phyloP scores from a whole-genome alignment of 2,329 filamentous ascomycete species.

The Arthrobotrys pseudoclavata region DNA sequence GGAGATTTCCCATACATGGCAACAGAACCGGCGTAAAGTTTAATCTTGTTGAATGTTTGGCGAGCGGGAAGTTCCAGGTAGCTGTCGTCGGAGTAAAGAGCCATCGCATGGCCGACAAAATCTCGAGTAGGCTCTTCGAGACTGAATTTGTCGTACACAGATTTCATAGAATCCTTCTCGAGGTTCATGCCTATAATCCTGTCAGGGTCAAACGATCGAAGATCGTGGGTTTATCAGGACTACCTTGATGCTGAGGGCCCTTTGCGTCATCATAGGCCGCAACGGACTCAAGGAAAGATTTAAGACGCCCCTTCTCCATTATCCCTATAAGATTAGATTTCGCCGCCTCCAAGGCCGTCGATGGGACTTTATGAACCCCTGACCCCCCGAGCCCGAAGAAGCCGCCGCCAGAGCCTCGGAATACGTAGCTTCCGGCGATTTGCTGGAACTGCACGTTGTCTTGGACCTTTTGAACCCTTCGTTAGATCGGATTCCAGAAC shows the following conservation, averaged over 20 bases:
- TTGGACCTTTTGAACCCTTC: slow-evolving; percentile 45
- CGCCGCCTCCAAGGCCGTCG: slow-evolving; percentile 89
- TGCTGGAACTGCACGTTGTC: slow-evolving; percentile 60
- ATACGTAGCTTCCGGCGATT: slow-evolving; percentile 92
- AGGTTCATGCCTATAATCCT: slow-evolving; percentile 79
- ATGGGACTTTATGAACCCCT: slow-evolving; percentile 80
- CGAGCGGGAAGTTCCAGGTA: slow-evolving; percentile 83
- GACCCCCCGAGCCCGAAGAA: slow-evolving; percentile 23
- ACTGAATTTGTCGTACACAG: slow-evolving; percentile 98
- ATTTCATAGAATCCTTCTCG: slow-evolving; percentile 86
- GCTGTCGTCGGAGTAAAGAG: slow-evolving; percentile 88
- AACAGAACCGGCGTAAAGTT: slow-evolving; percentile 97
- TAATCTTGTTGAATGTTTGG: slow-evolving; percentile 90
- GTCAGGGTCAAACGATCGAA: slow-evolving; percentile 66
- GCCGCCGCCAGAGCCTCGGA: slow-evolving; percentile 79
- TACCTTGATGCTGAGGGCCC: slow-evolving; percentile 50
- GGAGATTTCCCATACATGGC: slow-evolving; percentile 97
- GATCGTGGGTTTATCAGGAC: neutral
- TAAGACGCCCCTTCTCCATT: slow-evolving; percentile 97
- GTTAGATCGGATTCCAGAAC: neutral
- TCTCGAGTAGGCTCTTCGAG: slow-evolving; percentile 90
- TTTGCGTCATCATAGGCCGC: slow-evolving; percentile 61
- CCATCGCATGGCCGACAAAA: slow-evolving; percentile 99
- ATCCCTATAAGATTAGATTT: slow-evolving; percentile 95
- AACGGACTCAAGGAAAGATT: slow-evolving; percentile 73